Percentiles rank a stretch among this genome's conserved stretches.
phyloP scores from a whole-genome alignment of 768 basidiomycete species.

The Lactifluus hygrophoroides region DNA sequence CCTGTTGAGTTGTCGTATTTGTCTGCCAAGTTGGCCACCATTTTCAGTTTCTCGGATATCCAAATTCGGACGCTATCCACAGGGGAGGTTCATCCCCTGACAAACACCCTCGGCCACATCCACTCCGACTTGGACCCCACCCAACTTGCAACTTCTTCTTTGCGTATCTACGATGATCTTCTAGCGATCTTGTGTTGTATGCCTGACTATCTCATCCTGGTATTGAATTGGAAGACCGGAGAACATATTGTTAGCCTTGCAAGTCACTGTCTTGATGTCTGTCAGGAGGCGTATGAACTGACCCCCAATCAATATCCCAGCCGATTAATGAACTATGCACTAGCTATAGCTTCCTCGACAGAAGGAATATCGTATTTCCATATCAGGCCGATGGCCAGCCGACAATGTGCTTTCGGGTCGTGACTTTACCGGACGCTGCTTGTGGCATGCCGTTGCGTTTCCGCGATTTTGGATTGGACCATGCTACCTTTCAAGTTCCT shows the following conservation, averaged over 20 bases:
- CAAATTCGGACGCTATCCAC: slow-evolving; percentile 4
- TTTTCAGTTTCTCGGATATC: not conserved
- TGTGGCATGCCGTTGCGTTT: not conserved
- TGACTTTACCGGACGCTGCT: not conserved
- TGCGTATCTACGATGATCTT: not conserved
- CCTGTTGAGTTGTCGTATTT: not conserved
- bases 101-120: not conserved
- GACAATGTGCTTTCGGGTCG: not conserved
- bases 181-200: not conserved
- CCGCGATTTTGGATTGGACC: not conserved
- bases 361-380: not conserved
- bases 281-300: not conserved
- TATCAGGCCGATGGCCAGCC: not conserved
- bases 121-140: not conserved
- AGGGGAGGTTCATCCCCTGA: slow-evolving; percentile 2
- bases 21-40: not conserved
- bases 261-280: not conserved
- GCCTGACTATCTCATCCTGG: not conserved
- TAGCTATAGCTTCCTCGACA: not conserved
- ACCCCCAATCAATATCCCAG: not conserved
- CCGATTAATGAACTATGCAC: not conserved
- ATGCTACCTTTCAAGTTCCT: not conserved
- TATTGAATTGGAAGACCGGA: slow-evolving; percentile 6
- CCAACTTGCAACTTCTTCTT: not conserved
- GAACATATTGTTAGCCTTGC: not conserved